Conservation (phyloP, 192 early-diverging fungal genomes). For the Coemansia sp. region DNA sequence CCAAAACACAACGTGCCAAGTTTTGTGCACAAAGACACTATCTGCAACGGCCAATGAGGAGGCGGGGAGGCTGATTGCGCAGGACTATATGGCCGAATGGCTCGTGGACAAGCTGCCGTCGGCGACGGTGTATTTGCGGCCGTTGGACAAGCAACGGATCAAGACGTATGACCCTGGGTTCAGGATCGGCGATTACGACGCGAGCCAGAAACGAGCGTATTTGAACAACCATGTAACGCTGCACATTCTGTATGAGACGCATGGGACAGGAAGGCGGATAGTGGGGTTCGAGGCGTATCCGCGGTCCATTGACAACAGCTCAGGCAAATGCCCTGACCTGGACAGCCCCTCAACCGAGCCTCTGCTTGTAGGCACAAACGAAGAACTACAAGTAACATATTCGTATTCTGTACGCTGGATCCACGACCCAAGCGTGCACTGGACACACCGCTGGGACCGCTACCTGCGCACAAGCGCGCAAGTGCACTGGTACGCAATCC, state of each 20-base stretch:
- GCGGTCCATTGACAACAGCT: slow-evolving; percentile 47
- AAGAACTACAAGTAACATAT: slow-evolving; percentile 54
- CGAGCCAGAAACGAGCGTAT: slow-evolving; percentile 41
- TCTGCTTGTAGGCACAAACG: slow-evolving; percentile 32
- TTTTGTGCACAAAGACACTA: slow-evolving; percentile 59
- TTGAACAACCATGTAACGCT: slow-evolving; percentile 70
- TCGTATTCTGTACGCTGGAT: slow-evolving; percentile 75
- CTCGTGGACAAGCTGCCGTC: slow-evolving; percentile 68
- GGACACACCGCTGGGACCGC: slow-evolving; percentile 65
- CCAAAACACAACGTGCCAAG: slow-evolving; percentile 50
- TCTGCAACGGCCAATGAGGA: slow-evolving; percentile 40
- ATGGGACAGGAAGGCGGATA: slow-evolving; percentile 52
- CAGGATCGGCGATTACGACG: slow-evolving; percentile 56
- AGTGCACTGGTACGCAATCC: slow-evolving; percentile 67
- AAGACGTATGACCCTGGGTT: slow-evolving; percentile 63
- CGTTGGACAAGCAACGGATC: not conserved
- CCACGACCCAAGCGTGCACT: slow-evolving; percentile 54
- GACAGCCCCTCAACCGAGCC: not conserved
- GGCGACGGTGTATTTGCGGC: slow-evolving; percentile 51
- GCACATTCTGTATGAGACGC: slow-evolving; percentile 58
- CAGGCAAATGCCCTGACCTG: slow-evolving; percentile 34
- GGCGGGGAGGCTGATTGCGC: slow-evolving; percentile 55
- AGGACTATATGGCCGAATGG: slow-evolving; percentile 68
- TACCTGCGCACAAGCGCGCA: slow-evolving; percentile 58
- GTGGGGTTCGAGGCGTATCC: slow-evolving; percentile 75